Conservation (phyloP, 2,329 filamentous ascomycete genomes). For the Colletotrichum chlorophyti region DNA sequence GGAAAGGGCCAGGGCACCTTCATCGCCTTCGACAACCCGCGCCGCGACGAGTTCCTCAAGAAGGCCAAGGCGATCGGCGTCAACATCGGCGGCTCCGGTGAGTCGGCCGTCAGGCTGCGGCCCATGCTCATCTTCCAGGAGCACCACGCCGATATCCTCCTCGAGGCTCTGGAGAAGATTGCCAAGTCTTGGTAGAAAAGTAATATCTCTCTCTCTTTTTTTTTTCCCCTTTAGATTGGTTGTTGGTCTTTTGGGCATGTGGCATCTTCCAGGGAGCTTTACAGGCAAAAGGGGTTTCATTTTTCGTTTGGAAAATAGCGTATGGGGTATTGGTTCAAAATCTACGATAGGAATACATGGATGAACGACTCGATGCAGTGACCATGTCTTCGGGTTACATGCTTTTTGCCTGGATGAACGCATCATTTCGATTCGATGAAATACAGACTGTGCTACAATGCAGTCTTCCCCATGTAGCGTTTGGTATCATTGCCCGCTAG, state of each 20-base stretch:
- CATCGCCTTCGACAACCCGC: slow-evolving; percentile 87
- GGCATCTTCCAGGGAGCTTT: no score
- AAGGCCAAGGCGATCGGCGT: slow-evolving; percentile 81
- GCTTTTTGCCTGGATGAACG: no score
- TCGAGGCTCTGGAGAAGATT: slow-evolving; percentile 80
- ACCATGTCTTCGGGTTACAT: no score
- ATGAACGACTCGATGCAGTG: no score
- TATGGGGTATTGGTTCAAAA: no score
- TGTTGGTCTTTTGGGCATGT: neutral
- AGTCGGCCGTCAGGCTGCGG: slow-evolving; percentile 76
- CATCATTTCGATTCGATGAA: no score
- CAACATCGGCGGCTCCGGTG: slow-evolving; percentile 87
- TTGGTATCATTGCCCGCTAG: neutral
- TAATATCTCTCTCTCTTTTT: no score
- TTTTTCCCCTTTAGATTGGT: no score
- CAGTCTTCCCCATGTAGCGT: neutral
- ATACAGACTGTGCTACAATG: no score
- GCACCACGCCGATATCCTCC: slow-evolving; percentile 85
- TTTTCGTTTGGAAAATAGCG: no score
- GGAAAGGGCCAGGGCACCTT: slow-evolving; percentile 91
- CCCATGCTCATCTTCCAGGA: slow-evolving; percentile 95
- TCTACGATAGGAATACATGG: no score
- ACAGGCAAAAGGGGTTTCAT: no score
- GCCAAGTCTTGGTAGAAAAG: slow-evolving; percentile 51
- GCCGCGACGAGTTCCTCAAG: slow-evolving; percentile 79